These are phyloP conservation scores for Aspergillus sergii DNA, from an alignment of 2,329 filamentous ascomycete species.

Conservation along the genomic window DNA sequence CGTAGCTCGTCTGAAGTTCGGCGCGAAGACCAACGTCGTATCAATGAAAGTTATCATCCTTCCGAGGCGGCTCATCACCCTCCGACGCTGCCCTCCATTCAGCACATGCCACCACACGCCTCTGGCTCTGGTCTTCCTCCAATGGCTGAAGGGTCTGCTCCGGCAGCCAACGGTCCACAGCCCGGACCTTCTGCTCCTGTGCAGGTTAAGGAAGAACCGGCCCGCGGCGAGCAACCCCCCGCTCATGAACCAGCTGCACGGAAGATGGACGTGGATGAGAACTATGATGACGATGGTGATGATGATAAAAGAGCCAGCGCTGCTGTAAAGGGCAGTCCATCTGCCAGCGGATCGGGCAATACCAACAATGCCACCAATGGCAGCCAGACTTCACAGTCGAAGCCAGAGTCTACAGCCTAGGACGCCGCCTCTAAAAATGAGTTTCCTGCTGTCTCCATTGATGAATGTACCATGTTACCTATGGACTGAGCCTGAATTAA, in stretches of 20 bases:
- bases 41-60: conserved; percentile 81
- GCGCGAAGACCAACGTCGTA: conserved; percentile 70
- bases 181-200: conserved; percentile 51
- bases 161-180: conserved; percentile 48
- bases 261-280: conserved; percentile 96
- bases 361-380: conserved; percentile 30
- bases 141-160: conserved; percentile 50
- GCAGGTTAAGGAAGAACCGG: conserved; percentile 59
- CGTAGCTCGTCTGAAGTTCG: conserved; percentile 76
- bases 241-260: conserved; percentile 81
- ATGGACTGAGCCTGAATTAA: neutral
- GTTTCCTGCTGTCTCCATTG: neutral
- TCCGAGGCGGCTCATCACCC: conserved; percentile 91
- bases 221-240: conserved; percentile 52
- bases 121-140: conserved; percentile 60
- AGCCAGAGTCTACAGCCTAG: conserved; percentile 35
- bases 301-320: conserved; percentile 65
- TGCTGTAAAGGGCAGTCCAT: conserved; percentile 39
- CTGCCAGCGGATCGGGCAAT: conserved; percentile 33
- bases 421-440: neutral
- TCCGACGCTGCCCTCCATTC: conserved; percentile 59
- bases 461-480: conserved; percentile 2
- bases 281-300: conserved; percentile 93
- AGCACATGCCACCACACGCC: conserved; percentile 48
- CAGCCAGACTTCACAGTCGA: conserved; percentile 32